Percentiles rank a stretch among this genome's conserved stretches.
These are phyloP conservation scores for Boletus fagicola DNA, from an alignment of 768 basidiomycete species.

Conservation along the genomic window DNA sequence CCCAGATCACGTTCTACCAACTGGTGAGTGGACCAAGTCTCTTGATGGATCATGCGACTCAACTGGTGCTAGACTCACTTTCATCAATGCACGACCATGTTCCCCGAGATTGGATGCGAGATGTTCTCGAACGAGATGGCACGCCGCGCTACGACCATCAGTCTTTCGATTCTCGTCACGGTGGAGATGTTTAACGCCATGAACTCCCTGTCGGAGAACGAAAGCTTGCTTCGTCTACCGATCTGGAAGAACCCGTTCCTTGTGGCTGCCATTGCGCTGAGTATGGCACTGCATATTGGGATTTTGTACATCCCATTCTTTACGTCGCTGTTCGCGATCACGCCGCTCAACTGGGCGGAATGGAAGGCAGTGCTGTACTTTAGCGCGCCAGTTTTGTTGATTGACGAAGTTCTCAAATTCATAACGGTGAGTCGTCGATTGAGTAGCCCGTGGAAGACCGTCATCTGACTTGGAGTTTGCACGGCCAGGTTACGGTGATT, in stretches of 20 bases:
- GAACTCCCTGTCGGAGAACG: slow-evolving; percentile 98
- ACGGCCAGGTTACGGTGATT: slow-evolving; percentile 49
- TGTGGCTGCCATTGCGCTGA: slow-evolving; percentile 82
- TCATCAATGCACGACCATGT: slow-evolving; percentile 80
- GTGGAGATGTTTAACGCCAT: slow-evolving; percentile 98
- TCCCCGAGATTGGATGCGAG: slow-evolving; percentile 90
- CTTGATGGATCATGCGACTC: slow-evolving; percentile 2
- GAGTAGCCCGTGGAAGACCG: not conserved
- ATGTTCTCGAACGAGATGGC: slow-evolving; percentile 93
- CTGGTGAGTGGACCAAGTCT: slow-evolving; percentile 56
- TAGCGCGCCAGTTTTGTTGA: slow-evolving; percentile 81
- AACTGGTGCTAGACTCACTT: slow-evolving; percentile 74
- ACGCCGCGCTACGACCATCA: slow-evolving; percentile 90
- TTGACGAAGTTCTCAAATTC: slow-evolving; percentile 91
- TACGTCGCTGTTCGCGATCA: slow-evolving; percentile 85
- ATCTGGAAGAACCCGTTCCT: slow-evolving; percentile 95
- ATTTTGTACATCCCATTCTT: slow-evolving; percentile 98
- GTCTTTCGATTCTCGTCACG: slow-evolving; percentile 91
- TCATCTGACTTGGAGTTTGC: slow-evolving; percentile 2
- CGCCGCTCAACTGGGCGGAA: slow-evolving; percentile 90
- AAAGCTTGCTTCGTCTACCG: slow-evolving; percentile 83
- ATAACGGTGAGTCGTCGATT: slow-evolving; percentile 53
- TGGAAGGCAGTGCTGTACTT: slow-evolving; percentile 92
- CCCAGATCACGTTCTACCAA: slow-evolving; percentile 91
- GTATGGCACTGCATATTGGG: slow-evolving; percentile 91